Evolutionary conservation across 345 rosid genomes (phyloP), one percentile per base, ranked within the genome.

Genomic region (Heritiera fomes): DNA sequence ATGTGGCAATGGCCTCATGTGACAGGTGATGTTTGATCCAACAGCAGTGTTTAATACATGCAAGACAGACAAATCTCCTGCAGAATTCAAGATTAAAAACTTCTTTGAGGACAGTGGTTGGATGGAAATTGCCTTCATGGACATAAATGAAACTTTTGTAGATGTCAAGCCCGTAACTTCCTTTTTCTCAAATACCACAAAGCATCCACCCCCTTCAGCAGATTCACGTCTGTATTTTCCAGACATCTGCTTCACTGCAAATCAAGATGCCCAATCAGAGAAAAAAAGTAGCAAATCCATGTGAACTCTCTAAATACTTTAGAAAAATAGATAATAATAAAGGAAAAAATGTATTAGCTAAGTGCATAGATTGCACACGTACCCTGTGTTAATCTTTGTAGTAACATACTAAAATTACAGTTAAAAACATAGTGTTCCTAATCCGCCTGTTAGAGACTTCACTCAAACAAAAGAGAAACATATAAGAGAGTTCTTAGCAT

Each of bases 1-100:
- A 75, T 75, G 87, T 79, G 93, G 91, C 81, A 91, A 80, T 65
- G 71, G 89, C 83, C 82, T 86, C 84, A 90, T 82, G 60, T 83
- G 78, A 84, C 82, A 82, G 65, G 78, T 75, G 77, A 88, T 69
- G 66, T 78, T 86, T 65, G 89, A 77, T 77, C 88, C 90, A 66
- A 74, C 60, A 71, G 59, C 43, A 53, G 83, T 56, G 53, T 73
- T 82, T 77, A 86, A 80, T 80, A 90, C 83, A 63, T 76, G 82
- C 85, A 93, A 80, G 52, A 90, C 68, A 79, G 86, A 91, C 69
- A 91, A 75, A 80, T 87, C 88, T 82, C 97, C 92, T 12, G 50
- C 32, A 79, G 92, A 85, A 82, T 90, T 90, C 89, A 91, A 87
- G 73, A 91, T 79, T 78, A 93, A 49, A 77, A 90, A 88, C 77